A percentile compares a stretch with the other conserved stretches of the same genome.
phyloP scores from a whole-genome alignment of 129 eudicot genomes.

The Chrysanthemum lavandulifolium region DNA sequence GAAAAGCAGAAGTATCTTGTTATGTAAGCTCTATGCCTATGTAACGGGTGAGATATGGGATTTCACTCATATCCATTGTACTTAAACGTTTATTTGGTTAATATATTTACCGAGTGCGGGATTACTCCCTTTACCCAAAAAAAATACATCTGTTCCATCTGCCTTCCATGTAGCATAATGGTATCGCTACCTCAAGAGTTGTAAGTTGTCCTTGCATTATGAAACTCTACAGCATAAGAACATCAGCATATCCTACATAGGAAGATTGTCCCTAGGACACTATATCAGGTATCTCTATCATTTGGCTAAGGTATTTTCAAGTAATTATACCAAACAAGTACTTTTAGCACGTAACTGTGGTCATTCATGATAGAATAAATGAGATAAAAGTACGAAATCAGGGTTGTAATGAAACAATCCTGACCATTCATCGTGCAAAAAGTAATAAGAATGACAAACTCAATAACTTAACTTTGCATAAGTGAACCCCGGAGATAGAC shows the following conservation, averaged over 20 bases:
- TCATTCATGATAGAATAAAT: not conserved
- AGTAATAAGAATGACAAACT: not conserved
- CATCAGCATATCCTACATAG: constrained; percentile 6
- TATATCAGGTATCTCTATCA: not conserved
- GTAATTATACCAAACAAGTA: not conserved
- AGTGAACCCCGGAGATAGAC: not conserved
- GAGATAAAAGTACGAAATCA: not conserved
- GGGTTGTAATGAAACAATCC: not conserved
- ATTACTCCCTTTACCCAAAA: too few species aligned
- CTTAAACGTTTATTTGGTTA: too few species aligned
- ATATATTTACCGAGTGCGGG: too few species aligned
- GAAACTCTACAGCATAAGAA: constrained; percentile 17
- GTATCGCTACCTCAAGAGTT: constrained; percentile 59
- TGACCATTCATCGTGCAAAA: constrained; percentile 5
- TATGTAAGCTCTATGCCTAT: too few species aligned
- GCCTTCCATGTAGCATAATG: constrained; percentile 84
- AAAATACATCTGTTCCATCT: constrained; percentile 52
- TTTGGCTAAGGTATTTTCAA: not conserved
- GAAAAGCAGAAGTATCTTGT: too few species aligned
- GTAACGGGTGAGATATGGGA: too few species aligned
- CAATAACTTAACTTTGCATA: not conserved
- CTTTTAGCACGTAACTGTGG: not conserved
- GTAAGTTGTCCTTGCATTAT: constrained; percentile 43
- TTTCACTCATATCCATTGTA: too few species aligned
- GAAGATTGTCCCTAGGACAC: not conserved